A percentile compares a stretch with the other conserved stretches of the same genome.
phyloP scores from a whole-genome alignment of 768 basidiomycete species.

The Collybia sp. region DNA sequence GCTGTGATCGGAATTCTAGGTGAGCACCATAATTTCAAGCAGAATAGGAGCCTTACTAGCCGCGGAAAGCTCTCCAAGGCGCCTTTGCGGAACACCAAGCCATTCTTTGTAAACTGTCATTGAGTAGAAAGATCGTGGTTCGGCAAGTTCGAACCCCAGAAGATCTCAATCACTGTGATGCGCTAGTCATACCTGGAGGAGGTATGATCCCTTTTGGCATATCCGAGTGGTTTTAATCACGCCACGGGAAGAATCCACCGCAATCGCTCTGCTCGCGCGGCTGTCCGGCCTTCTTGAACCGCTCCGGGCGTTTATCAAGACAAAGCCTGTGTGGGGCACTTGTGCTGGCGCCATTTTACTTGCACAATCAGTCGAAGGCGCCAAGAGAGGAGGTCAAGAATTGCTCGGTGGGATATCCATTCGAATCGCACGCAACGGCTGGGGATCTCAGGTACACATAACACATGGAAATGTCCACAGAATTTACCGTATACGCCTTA shows the following conservation, averaged over 20 bases:
- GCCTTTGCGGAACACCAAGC: constrained; percentile 86
- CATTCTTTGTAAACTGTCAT: constrained; percentile 55
- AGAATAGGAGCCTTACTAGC: constrained; percentile 5
- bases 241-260: constrained; percentile 70
- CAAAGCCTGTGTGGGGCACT: constrained; percentile 88
- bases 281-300: constrained; percentile 79
- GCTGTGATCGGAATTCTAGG: constrained; percentile 49
- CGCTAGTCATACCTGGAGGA: constrained; percentile 91
- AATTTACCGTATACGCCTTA: constrained; percentile 21
- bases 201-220: constrained; percentile 32
- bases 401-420: constrained; percentile 78
- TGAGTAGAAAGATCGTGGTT: constrained; percentile 38
- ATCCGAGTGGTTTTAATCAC: not conserved
- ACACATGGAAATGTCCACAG: not conserved
- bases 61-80: constrained; percentile 77
- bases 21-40: constrained; percentile 15
- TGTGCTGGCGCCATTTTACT: constrained; percentile 95
- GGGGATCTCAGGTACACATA: constrained; percentile 78
- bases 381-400: constrained; percentile 86
- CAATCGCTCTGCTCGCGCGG: constrained; percentile 75
- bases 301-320: constrained; percentile 63
- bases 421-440: constrained; percentile 83
- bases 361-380: constrained; percentile 64
- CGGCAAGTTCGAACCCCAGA: constrained; percentile 66
- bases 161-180: constrained; percentile 77